Evolutionary conservation across 352 stramenopile species (phyloP), one percentile per base, ranked within the genome.

Genomic region (Phytophthora citrophthora): DNA sequence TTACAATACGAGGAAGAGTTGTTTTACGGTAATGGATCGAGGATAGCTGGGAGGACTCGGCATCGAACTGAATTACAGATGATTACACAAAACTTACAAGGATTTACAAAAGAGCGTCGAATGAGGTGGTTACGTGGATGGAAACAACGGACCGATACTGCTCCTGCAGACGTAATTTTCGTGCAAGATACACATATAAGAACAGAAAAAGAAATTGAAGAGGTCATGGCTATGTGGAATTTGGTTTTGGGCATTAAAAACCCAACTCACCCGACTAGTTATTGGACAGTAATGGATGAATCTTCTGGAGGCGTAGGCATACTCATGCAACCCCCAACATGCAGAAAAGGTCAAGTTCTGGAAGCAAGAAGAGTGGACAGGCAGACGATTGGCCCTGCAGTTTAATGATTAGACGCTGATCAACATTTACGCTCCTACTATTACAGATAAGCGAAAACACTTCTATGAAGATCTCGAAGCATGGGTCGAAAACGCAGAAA

Each of bases 181-280:
- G 24, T 57, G 10, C 50, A 57, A 48, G 50, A 57, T 39, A 57
- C 50, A 29, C 50, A 57, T 38, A 27, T 57, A 7, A 48, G 13
- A 24, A 57, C 50, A n/a, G 23, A 13, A 6, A 26, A 39, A 26
- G 50, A 57, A 36, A 57, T 46, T 27, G 38, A 49, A n/a, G 39
- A 57, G 31, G 5, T 46, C 5, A 8, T 18, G 36, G 24, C 18
- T n/a, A 12, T 39, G 10, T 39, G 32, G 32, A 39, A 39, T 39
- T 20, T 20, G 1, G 32, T 39, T n/a, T 13, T 12, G 32, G 5
- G 32, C 5, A 39, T 39, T n/a, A 39, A 45, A 18, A 32, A 55
- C 3, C 49, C 32, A 3, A 24, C 5, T 36, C 5, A 26, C 3
- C 34, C 50, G 13, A 20, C 46, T 10, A 57, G 50, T 11, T 57